A percentile compares a stretch with the other conserved stretches of the same genome.
Evolutionary conservation across 1,284 basidiomycete genomes (phyloP).

Genomic region (Mycena sp.): DNA sequence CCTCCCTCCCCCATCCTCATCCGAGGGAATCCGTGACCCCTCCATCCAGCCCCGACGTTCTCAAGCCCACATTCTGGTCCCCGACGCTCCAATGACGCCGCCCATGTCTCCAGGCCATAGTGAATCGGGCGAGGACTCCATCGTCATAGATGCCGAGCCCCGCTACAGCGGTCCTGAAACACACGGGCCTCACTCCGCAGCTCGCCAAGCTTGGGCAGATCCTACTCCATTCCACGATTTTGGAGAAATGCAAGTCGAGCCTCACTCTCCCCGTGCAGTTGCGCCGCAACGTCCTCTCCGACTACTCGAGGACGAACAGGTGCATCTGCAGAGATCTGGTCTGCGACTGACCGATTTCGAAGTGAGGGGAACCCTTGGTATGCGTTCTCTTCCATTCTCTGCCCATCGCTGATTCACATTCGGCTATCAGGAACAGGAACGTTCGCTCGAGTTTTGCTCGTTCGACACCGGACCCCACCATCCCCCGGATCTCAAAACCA

Average conservation of each 20-base stretch:
- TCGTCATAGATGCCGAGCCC: conserved; percentile 43
- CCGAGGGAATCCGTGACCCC: conserved; percentile 18
- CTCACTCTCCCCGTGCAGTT: conserved; percentile 24
- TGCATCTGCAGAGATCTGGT: conserved; percentile 65
- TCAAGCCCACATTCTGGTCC: conserved; percentile 35
- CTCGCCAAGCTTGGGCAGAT: conserved; percentile 20
- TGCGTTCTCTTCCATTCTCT: conserved; percentile 33
- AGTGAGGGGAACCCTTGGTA: conserved; percentile 81
- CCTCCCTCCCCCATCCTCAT: conserved; percentile 19
- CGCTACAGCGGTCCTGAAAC: conserved; percentile 38
- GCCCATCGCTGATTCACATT: conserved; percentile 7
- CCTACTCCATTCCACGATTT: conserved; percentile 22
- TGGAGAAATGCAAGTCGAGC: conserved; percentile 38
- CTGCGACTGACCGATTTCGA: conserved; percentile 82
- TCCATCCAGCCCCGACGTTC: conserved; percentile 25
- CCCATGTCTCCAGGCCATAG: conserved; percentile 63
- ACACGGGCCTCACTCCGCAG: conserved; percentile 24
- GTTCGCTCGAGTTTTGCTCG: conserved; percentile 92
- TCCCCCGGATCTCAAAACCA: conserved; percentile 64
- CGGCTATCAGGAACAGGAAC: conserved; percentile 83
- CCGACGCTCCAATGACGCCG: conserved; percentile 64
- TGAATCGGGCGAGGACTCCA: conserved; percentile 43
- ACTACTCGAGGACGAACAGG: conserved; percentile 73
- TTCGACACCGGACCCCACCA: conserved; percentile 65
- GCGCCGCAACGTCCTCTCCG: conserved; percentile 58